phyloP scores from a whole-genome alignment of 108 stramenopile genomes.

The Thalassiosira profunda region DNA sequence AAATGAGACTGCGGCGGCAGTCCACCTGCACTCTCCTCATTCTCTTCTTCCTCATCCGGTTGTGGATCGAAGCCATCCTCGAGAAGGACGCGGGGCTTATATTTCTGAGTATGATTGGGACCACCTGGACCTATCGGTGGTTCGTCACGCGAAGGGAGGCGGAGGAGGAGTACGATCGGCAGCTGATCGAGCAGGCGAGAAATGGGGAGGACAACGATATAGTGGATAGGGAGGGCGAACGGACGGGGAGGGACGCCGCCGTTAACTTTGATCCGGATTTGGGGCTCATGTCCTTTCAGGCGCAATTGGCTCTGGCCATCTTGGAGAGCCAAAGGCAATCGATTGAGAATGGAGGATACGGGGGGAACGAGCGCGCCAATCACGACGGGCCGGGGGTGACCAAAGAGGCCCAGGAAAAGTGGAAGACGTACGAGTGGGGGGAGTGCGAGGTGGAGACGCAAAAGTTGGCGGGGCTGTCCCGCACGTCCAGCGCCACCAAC shows the following conservation, averaged over 20 bases:
- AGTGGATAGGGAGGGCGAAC: no score
- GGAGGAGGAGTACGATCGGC: conserved; percentile 77
- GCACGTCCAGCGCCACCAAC: conserved; percentile 1
- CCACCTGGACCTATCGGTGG: conserved; percentile 78
- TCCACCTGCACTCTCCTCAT: conserved; percentile 66
- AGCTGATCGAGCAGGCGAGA: conserved; percentile 33
- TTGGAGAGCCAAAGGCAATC: conserved; percentile 87
- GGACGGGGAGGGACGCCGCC: conserved; percentile 25
- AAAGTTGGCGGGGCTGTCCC: conserved; percentile 33
- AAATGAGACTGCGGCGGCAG: conserved; percentile 70
- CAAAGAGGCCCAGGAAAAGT: conserved; percentile 68
- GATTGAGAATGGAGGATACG: conserved; percentile 86
- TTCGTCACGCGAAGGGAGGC: conserved; percentile 63
- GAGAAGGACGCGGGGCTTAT: conserved; percentile 63
- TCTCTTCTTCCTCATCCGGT: conserved; percentile 73
- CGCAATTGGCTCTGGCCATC: conserved; percentile 92
- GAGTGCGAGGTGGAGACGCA: conserved; percentile 35
- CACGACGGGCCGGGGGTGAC: conserved; percentile 64
- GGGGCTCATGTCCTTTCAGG: conserved; percentile 83
- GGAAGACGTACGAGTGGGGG: conserved; percentile 70
- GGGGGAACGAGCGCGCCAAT: conserved; percentile 62
- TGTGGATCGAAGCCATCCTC: conserved; percentile 84
- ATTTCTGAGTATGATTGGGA: conserved; percentile 68
- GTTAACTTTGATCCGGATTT: conserved; percentile 60
- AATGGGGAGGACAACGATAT: conserved; percentile 1